Evolutionary conservation across 352 stramenopile species (phyloP).

Genomic region (Globisporangium acanthophoron): DNA sequence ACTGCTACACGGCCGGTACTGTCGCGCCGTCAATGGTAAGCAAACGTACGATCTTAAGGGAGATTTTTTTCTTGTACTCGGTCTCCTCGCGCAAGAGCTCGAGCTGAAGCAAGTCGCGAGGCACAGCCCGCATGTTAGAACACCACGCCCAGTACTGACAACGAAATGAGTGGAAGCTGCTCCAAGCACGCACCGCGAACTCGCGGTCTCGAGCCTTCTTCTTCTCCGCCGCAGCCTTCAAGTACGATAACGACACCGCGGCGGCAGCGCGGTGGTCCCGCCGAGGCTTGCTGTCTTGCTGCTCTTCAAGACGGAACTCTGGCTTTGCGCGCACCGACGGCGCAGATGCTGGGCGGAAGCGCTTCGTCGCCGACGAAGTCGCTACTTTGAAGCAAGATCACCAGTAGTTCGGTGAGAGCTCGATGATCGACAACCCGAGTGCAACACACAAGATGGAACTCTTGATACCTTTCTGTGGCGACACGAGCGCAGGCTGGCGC

Average conservation of each 20-base stretch:
- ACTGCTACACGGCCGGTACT: not conserved
- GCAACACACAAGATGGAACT: not conserved
- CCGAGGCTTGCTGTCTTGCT: not conserved
- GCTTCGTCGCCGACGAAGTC: conserved; percentile 1
- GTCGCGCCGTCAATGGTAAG: not conserved
- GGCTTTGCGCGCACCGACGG: conserved; percentile 31
- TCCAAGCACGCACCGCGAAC: conserved; percentile 36
- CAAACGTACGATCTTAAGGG: conserved; percentile 49
- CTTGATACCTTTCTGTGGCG: not conserved
- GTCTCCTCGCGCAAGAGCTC: conserved; percentile 55
- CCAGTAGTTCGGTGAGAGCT: not conserved
- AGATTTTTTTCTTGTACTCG: conserved; percentile 71
- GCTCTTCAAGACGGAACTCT: conserved; percentile 1
- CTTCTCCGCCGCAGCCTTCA: conserved; percentile 52
- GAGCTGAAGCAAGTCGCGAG: conserved; percentile 16
- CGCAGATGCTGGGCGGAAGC: conserved; percentile 54
- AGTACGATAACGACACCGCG: conserved; percentile 51
- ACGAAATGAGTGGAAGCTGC: too few species aligned
- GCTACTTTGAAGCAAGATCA: not conserved
- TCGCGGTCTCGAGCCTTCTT: conserved; percentile 61
- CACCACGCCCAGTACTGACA: too few species aligned
- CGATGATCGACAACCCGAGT: not conserved
- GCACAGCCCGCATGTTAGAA: not conserved
- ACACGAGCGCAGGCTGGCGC: not conserved
- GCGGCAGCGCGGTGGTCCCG: conserved; percentile 14